phyloP scores from a whole-genome alignment of 2,329 filamentous ascomycete genomes.

The Exophiala oligosperma region DNA sequence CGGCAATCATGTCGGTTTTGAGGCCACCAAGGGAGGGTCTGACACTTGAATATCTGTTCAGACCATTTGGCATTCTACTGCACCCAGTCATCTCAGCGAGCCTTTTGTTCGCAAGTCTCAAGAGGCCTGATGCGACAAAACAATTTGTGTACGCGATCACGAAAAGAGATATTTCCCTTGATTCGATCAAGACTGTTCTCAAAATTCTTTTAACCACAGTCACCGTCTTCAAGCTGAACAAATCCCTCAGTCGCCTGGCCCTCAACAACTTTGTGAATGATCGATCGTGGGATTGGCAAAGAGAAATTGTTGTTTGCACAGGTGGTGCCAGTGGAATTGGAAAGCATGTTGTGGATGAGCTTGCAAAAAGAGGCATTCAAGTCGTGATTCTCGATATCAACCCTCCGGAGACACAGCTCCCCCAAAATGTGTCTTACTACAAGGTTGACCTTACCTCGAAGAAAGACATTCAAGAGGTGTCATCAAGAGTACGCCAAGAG shows the following conservation, averaged over 20 bases:
- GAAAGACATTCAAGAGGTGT: slow-evolving; percentile 37
- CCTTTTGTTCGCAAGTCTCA: not conserved
- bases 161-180: not conserved
- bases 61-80: slow-evolving; percentile 5
- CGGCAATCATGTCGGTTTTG: not conserved
- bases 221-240: not conserved
- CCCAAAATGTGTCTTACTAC: slow-evolving; percentile 35
- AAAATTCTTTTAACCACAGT: not conserved
- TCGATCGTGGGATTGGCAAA: slow-evolving; percentile 35
- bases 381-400: slow-evolving; percentile 70
- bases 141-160: not conserved
- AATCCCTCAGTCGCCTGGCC: not conserved
- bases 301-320: slow-evolving; percentile 38
- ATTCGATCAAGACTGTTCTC: not conserved
- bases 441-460: slow-evolving; percentile 34
- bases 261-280: slow-evolving; percentile 9
- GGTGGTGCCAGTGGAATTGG: slow-evolving; percentile 75
- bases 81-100: not conserved
- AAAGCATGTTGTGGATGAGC: slow-evolving; percentile 59
- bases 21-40: slow-evolving; percentile 1
- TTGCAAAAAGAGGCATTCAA: slow-evolving; percentile 62
- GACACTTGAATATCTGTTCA: slow-evolving; percentile 2
- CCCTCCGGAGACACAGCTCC: not conserved
- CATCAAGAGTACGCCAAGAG: slow-evolving; percentile 27
- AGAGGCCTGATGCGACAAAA: not conserved